These are phyloP conservation scores for Torulaspora pretoriensis DNA, from an alignment of 1,139 yeast species.

Conservation along the genomic window DNA sequence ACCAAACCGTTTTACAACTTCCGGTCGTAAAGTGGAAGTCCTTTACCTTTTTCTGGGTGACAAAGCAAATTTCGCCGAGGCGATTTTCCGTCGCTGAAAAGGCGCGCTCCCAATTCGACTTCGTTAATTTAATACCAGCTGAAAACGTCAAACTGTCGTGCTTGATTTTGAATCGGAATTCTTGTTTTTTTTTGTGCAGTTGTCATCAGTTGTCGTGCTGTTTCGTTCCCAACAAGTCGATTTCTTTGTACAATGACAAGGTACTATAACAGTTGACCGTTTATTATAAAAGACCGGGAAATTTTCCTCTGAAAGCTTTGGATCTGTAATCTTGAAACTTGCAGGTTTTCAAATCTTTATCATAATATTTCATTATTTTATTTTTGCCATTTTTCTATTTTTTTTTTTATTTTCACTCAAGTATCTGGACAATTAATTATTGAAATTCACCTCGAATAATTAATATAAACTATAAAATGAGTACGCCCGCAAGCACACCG, in stretches of 20 bases:
- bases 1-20: too few species aligned
- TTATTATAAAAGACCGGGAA: not conserved
- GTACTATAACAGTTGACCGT: not conserved
- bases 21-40: too few species aligned
- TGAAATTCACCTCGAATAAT: constrained; percentile 2
- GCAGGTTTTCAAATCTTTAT: too few species aligned
- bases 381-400: not conserved
- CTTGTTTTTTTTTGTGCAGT: not conserved
- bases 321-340: not conserved
- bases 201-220: constrained; percentile 5
- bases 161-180: not conserved
- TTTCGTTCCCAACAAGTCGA: not conserved
- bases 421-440: not conserved
- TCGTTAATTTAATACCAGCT: not conserved
- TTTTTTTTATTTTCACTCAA: not conserved
- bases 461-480: not conserved
- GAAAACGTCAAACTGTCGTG: not conserved
- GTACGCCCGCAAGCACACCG: constrained; percentile 6
- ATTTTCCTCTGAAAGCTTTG: not conserved
- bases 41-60: not conserved
- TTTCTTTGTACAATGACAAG: not conserved
- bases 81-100: not conserved
- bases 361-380: not conserved
- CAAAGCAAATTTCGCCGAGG: not conserved
- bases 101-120: not conserved